Base-by-base conservation (phyloP, 345 rosid species). In the Stellera chamaejasme region DNA sequence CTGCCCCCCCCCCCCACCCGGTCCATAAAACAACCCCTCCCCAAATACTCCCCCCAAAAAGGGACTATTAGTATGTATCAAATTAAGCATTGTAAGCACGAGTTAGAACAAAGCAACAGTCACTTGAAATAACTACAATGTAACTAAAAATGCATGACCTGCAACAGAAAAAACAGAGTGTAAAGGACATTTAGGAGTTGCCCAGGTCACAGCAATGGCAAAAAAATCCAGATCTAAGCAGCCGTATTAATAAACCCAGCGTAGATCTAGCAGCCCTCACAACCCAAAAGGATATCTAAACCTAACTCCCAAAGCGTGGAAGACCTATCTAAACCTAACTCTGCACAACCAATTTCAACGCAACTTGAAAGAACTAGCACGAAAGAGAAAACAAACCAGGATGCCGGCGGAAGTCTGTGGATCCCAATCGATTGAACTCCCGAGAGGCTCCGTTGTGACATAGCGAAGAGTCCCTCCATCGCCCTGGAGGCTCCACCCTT, bases 331-430 rank as follows among this genome's bases (percentile, higher is more conserved):
- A 50, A 50, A 50, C 54, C 54, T 8, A 13, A 23, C 13, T 10
- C 7, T 23, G 13, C 13, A 26, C 48, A 50, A 57, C 66, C 62
- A 65, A 56, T 13, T 43, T 2, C 11, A 50, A 10, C 14, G 4
- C 26, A 9, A 50, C 11, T 54, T 16, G 55, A 41, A 57, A 47
- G 10, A 13, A 0, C 3, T 28, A 43, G 0, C 25, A 8, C 45
- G 0, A 41, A 32, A 9, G 14, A 5, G 13, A 19, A 53, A 11
- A 49, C 74, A 60, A 54, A 93, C 99, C 91, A 56, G 87, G 77
- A 63, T 85, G 87, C 54, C 90, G 70, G 59, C 96, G 88, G 61
- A 83, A 82, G 50, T 94, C 96, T n/a, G 67, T 67, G 55, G 95
- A 69, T 61, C 79, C 95, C 79, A 82, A 79, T 3, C 92, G 87